A percentile compares a stretch with the other conserved stretches of the same genome.
These are phyloP conservation scores for Eudorina sp. DNA, from an alignment of 139 green algal species.

Conservation along the genomic window DNA sequence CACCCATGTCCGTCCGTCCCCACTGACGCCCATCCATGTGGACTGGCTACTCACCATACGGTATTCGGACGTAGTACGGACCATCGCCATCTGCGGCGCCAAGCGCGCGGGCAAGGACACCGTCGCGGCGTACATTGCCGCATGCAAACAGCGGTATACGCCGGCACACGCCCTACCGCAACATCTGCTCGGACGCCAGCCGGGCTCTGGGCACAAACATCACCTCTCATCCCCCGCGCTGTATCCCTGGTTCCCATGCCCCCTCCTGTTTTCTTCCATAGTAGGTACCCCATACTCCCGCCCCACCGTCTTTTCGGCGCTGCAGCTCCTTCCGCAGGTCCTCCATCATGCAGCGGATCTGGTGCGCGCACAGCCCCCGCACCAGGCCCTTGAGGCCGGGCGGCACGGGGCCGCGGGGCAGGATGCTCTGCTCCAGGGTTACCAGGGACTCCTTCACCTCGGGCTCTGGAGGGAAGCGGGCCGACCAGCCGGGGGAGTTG, in stretches of 20 bases:
- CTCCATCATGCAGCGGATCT: conserved; percentile 49
- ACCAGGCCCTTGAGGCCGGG: conserved; percentile 47
- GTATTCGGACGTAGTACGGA: too few species aligned
- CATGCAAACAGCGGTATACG: too few species aligned
- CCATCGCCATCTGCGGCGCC: too few species aligned
- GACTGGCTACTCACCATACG: too few species aligned
- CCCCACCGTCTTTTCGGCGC: conserved; percentile 17
- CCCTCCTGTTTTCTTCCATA: not conserved
- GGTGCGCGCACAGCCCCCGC: conserved; percentile 50
- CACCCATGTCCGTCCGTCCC: too few species aligned
- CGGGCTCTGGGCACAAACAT: not conserved
- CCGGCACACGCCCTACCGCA: not conserved
- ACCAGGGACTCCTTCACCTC: conserved; percentile 38
- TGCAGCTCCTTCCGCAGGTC: conserved; percentile 49
- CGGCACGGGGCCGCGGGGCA: conserved; percentile 29
- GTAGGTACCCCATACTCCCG: not conserved
- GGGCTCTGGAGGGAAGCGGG: not conserved
- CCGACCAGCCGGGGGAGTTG: too few species aligned
- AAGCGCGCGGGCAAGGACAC: too few species aligned
- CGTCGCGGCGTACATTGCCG: not conserved
- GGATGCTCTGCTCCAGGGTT: conserved; percentile 55
- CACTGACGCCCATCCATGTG: too few species aligned
- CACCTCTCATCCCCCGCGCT: not conserved
- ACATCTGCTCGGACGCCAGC: not conserved
- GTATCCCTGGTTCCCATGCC: not conserved